Evolutionary conservation across 2,329 filamentous ascomycete genomes (phyloP), one percentile per base, ranked within the genome.

Genomic region (Pseudogymnoascus verrucosus): DNA sequence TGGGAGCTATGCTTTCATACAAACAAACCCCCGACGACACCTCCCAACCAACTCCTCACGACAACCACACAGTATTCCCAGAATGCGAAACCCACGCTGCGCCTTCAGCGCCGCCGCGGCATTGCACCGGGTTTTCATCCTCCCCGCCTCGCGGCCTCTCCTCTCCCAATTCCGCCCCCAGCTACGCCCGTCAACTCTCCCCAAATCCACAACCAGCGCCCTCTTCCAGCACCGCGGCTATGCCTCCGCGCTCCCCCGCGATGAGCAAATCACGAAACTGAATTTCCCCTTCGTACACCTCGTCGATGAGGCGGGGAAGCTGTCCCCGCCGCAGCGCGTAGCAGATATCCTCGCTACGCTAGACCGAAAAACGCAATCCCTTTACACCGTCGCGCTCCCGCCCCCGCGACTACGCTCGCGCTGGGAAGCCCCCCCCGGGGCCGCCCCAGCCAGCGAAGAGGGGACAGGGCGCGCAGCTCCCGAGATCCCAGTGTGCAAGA

Each of bases 401-500:
- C 72, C 72, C 4, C 64, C 69, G 3, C 68, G 65, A 16, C 65
- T 68, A 0, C 63, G 62, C 19, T 42, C 28, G 31, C 28, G 37
- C 60, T 39, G 62, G 59, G 59, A 61, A 21, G 7, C 8, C 0
- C 59, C 59, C 7, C 19, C 59, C 19, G 59, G 26, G 34, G 19
- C 59, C 1, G 23, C 61, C 2, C 36, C 36, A 2, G 8, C 14
- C 11, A n/a, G 31, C 61, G 61, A 67, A 64, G 59, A 61, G 54
- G 73, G 6, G 0, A 3, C 23, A 76, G 76, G 39, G 7, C 75
- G 82, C 36, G 77, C 78, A 63, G 77, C 79, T 73, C 65, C 65
- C 5, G 37, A 67, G 68, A 60, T 77, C 63, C 86, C 90, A 1
- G 80, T 93, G 36, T 96, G 91, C 80, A 88, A 86, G 69, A 78